Evolutionary conservation across 441 rosid genomes (phyloP).

Genomic region (Corymbia calophylla): DNA sequence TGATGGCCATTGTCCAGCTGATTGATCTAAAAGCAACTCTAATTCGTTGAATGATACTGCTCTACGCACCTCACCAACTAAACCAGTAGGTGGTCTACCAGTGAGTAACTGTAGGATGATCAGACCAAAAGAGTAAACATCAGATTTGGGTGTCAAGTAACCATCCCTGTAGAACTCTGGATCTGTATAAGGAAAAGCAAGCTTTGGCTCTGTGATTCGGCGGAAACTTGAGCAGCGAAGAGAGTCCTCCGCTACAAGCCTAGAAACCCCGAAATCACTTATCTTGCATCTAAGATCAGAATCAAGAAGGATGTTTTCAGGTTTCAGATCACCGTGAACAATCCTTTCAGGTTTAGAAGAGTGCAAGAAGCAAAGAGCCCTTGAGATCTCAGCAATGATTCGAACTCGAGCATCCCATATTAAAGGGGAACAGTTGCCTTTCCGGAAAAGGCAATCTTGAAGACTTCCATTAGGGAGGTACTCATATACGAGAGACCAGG

Average conservation of each 20-base stretch:
- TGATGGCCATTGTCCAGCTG: constrained; percentile 67
- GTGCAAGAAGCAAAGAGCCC: constrained; percentile 73
- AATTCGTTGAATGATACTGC: constrained; percentile 31
- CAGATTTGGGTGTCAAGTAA: constrained; percentile 49
- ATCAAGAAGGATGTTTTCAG: constrained; percentile 57
- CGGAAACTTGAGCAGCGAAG: constrained; percentile 35
- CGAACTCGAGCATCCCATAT: constrained; percentile 49
- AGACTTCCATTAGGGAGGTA: constrained; percentile 69
- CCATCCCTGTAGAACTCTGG: constrained; percentile 58
- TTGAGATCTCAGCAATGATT: constrained; percentile 52
- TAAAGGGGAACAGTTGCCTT: constrained; percentile 37
- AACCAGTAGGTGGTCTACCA: constrained; percentile 46
- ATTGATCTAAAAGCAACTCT: constrained; percentile 40
- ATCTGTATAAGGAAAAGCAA: constrained; percentile 53
- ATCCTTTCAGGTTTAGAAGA: constrained; percentile 64
- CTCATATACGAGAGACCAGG: constrained; percentile 57
- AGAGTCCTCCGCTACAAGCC: constrained; percentile 40
- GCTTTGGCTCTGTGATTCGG: constrained; percentile 30
- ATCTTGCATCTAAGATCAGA: constrained; percentile 61
- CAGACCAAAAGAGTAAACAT: constrained; percentile 53
- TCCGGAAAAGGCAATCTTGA: constrained; percentile 40
- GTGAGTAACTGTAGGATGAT: constrained; percentile 63
- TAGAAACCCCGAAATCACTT: constrained; percentile 59
- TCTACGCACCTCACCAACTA: constrained; percentile 44
- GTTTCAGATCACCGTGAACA: constrained; percentile 68